Evolutionary conservation across 306 rosid species (phyloP), one percentile per base, ranked within the genome.

Genomic region (Amphicarpaea edgeworthii): DNA sequence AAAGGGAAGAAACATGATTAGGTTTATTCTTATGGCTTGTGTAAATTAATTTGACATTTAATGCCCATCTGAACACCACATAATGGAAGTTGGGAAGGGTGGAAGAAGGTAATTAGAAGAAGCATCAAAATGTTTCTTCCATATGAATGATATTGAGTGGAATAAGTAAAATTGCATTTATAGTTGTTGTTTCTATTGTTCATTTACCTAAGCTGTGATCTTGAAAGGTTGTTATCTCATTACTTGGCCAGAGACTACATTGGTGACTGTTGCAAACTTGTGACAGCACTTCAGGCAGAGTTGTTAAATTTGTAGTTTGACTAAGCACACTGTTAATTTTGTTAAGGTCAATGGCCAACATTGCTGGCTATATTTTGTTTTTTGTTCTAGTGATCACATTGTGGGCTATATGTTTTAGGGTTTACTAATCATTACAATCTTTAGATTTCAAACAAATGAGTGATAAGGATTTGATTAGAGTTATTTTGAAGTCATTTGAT

Each of bases 1-100:
- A 79, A 34, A 79, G 84, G 72, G 73, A 90, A 85, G 84, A 94
- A 94, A 84, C 19, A 14, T 74, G 94, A 88, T 24, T 94, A 88
- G 80, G 62, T 82, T 42, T 43, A 53, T 50, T 12, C 20, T 26
- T 7, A 59, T 59, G 12, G 21, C 20, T 69, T 54, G 45, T 80
- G 58, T 70, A 65, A 66, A 65, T 21, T 24, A 75, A 20, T 20
- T 63, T 37, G 26, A 20, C 38, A 57, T 59, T 59, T 49, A 72
- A 30, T 62, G 17, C 8, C 30, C 38, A 28, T 70, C 55, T 72
- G 17, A 73, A 61, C 59, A 43, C 64, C 59, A 43, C 64, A 42
- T 65, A 17, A 32, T 64, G 81, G 70, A 32, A n/a, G 1, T 53
- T 70, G 38, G 41, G 47, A 32, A 43, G 62, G 41, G 45, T 32